Percentiles rank a stretch among this genome's conserved stretches.
These are phyloP conservation scores for Domatiomyces globalis DNA, from an alignment of 2,329 filamentous ascomycete genomes.

Conservation along the genomic window DNA sequence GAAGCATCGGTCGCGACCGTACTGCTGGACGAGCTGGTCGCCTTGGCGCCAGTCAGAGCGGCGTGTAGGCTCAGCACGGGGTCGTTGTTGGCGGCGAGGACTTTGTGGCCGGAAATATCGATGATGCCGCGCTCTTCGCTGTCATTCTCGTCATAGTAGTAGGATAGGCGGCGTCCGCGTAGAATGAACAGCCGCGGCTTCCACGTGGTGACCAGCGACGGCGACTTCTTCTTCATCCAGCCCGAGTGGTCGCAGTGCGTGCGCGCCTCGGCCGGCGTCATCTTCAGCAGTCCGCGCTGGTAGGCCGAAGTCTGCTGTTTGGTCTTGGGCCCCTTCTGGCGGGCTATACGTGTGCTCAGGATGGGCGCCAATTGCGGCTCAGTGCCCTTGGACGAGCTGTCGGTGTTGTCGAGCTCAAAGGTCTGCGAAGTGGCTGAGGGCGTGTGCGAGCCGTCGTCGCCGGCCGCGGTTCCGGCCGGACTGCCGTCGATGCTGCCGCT, in stretches of 20 bases:
- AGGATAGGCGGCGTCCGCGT: constrained; percentile 76
- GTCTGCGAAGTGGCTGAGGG: constrained; percentile 51
- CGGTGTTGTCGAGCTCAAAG: constrained; percentile 65
- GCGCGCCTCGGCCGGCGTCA: constrained; percentile 70
- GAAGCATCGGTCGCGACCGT: constrained; percentile 19
- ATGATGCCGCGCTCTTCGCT: constrained; percentile 89
- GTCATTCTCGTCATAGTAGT: constrained; percentile 91
- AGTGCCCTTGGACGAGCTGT: constrained; percentile 38
- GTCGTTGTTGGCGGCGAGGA: constrained; percentile 88
- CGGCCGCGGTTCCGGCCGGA: constrained; percentile 48
- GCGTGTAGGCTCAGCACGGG: constrained; percentile 81
- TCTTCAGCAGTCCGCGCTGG: constrained; percentile 68
- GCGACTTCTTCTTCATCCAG: constrained; percentile 99
- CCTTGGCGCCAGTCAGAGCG: constrained; percentile 74
- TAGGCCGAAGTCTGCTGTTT: constrained; percentile 97
- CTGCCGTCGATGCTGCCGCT: constrained; percentile 38
- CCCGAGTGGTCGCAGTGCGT: constrained; percentile 80
- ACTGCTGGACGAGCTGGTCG: constrained; percentile 36
- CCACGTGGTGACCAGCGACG: constrained; percentile 93
- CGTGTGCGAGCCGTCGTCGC: constrained; percentile 56
- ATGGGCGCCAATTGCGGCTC: constrained; percentile 32
- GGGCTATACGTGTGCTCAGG: constrained; percentile 35
- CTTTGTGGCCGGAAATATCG: constrained; percentile 92
- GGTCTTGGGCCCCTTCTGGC: constrained; percentile 43
- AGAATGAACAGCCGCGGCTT: constrained; percentile 93